phyloP scores from a whole-genome alignment of 441 rosid genomes.

The Breynia disticha region DNA sequence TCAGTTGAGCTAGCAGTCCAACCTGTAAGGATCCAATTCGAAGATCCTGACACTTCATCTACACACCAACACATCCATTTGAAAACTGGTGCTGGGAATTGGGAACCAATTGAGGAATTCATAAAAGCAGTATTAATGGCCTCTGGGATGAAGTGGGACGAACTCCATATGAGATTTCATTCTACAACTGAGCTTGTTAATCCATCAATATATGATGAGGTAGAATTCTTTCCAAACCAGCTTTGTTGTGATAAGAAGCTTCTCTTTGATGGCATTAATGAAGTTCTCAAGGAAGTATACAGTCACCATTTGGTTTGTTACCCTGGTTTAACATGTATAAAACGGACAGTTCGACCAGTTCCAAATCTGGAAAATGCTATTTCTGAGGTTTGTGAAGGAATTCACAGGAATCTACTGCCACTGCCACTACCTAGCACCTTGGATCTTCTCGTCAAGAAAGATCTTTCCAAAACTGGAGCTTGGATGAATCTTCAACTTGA shows the following conservation, averaged over 20 bases:
- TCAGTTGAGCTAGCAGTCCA: conserved; percentile 43
- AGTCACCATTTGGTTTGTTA: conserved; percentile 40
- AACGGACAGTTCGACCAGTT: conserved; percentile 28
- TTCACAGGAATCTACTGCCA: conserved; percentile 64
- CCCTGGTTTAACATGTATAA: conserved; percentile 49
- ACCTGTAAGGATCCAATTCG: conserved; percentile 66
- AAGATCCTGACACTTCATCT: conserved; percentile 36
- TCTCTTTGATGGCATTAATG: conserved; percentile 68
- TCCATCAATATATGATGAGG: conserved; percentile 45
- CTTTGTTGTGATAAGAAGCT: conserved; percentile 50
- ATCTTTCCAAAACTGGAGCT: conserved; percentile 43
- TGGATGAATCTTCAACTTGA: conserved; percentile 69
- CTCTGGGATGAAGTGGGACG: conserved; percentile 63
- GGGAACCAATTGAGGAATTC: conserved; percentile 40
- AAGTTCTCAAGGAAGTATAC: conserved; percentile 59
- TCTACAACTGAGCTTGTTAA: conserved; percentile 64
- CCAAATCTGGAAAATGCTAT: conserved; percentile 34
- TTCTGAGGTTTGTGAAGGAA: conserved; percentile 61
- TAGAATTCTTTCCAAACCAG: conserved; percentile 41
- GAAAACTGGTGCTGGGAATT: conserved; percentile 35
- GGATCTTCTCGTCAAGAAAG: conserved; percentile 70
- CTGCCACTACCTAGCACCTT: conserved; percentile 47
- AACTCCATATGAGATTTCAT: conserved; percentile 48
- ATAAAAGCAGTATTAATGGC: conserved; percentile 49
- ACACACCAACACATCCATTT: conserved; percentile 21